Conservation (phyloP, 2,329 filamentous ascomycete genomes). For the Xylaria digitata region DNA sequence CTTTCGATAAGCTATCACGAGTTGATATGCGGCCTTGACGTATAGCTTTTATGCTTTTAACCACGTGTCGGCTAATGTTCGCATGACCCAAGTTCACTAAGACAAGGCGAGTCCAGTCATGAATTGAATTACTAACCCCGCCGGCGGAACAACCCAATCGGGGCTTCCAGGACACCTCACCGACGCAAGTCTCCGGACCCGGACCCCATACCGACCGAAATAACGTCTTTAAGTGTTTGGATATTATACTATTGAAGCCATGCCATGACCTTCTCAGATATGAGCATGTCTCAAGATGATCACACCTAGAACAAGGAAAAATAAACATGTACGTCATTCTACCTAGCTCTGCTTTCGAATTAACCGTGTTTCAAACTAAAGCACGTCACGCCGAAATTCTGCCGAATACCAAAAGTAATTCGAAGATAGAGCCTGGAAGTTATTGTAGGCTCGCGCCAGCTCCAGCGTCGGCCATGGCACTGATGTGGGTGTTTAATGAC, state of each 20-base stretch:
- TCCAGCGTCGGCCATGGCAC: too few species aligned
- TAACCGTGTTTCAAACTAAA: too few species aligned
- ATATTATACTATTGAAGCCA: background rate
- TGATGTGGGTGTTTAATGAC: background rate
- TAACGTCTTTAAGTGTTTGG: background rate
- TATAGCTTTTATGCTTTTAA: conserved; percentile 8
- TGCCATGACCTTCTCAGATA: background rate
- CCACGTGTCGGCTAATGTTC: conserved; percentile 22
- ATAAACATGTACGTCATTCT: too few species aligned
- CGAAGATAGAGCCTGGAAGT: too few species aligned
- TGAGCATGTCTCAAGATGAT: too few species aligned
- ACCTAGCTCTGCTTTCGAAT: too few species aligned
- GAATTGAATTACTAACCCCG: background rate
- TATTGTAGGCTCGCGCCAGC: too few species aligned
- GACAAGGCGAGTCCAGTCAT: background rate
- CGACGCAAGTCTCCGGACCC: conserved; percentile 28
- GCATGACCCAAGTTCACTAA: background rate
- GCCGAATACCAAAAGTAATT: too few species aligned
- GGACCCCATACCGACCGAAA: conserved; percentile 30
- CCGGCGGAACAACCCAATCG: conserved; percentile 27
- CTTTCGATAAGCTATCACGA: background rate
- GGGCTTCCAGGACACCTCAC: conserved; percentile 20
- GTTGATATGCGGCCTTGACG: conserved; percentile 7
- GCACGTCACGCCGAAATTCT: too few species aligned
- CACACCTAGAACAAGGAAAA: background rate